Conservation (phyloP, 163 green algal genomes). For the Scenedesmus sp. region DNA sequence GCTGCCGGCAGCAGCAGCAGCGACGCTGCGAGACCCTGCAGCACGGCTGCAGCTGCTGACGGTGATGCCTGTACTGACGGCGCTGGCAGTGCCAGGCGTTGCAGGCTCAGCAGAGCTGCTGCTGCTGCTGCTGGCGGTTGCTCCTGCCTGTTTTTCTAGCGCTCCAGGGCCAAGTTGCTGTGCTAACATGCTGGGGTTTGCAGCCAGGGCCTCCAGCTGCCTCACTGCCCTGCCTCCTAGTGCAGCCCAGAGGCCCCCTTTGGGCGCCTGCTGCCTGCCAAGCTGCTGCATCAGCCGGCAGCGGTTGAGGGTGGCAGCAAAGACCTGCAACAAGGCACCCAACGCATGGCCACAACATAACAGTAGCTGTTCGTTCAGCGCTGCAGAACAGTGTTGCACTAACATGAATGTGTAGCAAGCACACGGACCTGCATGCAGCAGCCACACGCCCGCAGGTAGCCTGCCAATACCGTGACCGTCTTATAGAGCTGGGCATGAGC, state of each 20-base stretch:
- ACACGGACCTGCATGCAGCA: too few species aligned
- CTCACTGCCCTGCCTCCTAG: not conserved
- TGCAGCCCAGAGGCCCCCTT: not conserved
- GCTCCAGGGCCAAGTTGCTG: not conserved
- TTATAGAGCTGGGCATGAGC: too few species aligned
- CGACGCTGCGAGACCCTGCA: not conserved
- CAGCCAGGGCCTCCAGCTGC: not conserved
- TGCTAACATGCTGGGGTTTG: not conserved
- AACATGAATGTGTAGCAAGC: not conserved
- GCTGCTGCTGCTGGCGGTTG: not conserved
- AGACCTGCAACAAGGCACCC: not conserved
- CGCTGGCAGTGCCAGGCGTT: not conserved
- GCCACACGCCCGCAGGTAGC: too few species aligned
- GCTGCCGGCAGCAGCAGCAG: not conserved
- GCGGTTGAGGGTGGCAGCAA: not conserved
- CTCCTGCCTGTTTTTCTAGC: not conserved
- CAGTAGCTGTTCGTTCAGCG: not conserved
- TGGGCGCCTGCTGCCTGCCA: not conserved
- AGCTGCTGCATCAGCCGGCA: slow-evolving; percentile 17
- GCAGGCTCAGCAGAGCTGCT: not conserved
- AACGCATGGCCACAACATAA: not conserved
- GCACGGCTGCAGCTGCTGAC: not conserved
- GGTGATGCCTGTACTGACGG: too few species aligned
- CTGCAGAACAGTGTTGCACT: not conserved
- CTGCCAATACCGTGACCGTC: too few species aligned